phyloP scores from a whole-genome alignment of 2,329 filamentous ascomycete species.

The Phaeosphaeria sp. region DNA sequence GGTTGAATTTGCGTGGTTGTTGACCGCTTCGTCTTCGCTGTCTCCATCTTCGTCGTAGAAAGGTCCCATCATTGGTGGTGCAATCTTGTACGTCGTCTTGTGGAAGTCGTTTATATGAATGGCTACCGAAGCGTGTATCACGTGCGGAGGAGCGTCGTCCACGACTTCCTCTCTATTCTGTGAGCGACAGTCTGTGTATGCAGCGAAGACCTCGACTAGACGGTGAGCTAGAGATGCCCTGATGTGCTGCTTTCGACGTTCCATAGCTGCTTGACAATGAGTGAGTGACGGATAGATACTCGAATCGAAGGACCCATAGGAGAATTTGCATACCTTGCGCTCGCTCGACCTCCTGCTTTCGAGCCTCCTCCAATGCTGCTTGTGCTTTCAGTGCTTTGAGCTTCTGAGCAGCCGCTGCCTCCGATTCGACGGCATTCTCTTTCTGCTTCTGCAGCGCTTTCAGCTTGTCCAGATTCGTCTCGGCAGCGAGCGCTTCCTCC shows the following conservation, averaged over 20 bases:
- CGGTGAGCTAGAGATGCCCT: neutral
- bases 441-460: neutral
- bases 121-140: neutral
- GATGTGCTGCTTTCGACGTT: neutral
- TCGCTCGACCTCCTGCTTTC: neutral
- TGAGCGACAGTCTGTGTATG: neutral
- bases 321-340: slow-evolving; percentile 6
- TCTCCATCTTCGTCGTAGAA: neutral
- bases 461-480: slow-evolving; percentile 9
- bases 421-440: neutral
- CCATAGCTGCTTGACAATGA: neutral
- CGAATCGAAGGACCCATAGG: neutral
- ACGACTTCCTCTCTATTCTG: neutral
- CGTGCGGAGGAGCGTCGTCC: neutral
- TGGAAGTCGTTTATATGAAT: neutral
- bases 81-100: neutral
- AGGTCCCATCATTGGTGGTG: neutral
- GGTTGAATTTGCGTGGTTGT: neutral
- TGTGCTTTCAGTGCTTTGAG: neutral
- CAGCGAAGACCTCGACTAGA: neutral
- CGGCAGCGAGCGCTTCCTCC: neutral
- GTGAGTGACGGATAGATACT: neutral
- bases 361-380: neutral
- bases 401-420: neutral
- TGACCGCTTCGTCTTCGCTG: neutral